Evolutionary conservation across 805 yeast species (phyloP), one percentile per base, ranked within the genome.

Genomic region (Yamadazyma sp.): DNA sequence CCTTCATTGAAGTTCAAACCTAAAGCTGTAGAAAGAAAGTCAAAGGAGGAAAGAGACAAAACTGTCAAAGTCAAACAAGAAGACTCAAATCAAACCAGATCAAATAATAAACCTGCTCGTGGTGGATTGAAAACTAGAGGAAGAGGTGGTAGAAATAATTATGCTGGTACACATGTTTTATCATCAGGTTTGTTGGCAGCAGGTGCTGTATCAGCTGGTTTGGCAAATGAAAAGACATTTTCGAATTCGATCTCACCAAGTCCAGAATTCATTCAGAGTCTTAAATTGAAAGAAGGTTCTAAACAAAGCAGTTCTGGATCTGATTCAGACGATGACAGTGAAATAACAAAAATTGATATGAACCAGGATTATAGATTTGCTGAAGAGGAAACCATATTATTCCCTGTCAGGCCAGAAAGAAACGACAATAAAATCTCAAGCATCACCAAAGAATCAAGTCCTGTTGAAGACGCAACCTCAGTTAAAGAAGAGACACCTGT

Each of bases 41-140:
- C 87, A 8, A 82, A 86, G 47, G 89, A 85, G 47, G 96, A 87
- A 48, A 69, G 96, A 55, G 95, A 79, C 15, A 75, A 76, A 36
- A 89, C 88, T 0, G 52, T 46, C 5, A 48, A 48, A 31, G 73
- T 68, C 44, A 62, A 70, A 40, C 64, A 46, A 17, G 69, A 63
- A 37, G 21, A 52, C 27, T 30, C 61, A 32, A 36, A 41, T 1
- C 35, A 67, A 29, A 60, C 63, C 7, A 43, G 66, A 17, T 60
- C 64, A 8, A 40, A 55, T n/a, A 27, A 35, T 15, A 20, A 13
- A 7, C 7, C 19, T 6, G 9, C 23, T 22, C n/a, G n/a, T n/a
- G n/a, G n/a, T n/a, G 23, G 28, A 3, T 11, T n/a, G 4, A 48
- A 68, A 27, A 62, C 66, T 14, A 49, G 69, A 39, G 58, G 60